These are phyloP conservation scores for Fomitopsis betulina DNA, from an alignment of 1,284 basidiomycete genomes.

Conservation along the genomic window DNA sequence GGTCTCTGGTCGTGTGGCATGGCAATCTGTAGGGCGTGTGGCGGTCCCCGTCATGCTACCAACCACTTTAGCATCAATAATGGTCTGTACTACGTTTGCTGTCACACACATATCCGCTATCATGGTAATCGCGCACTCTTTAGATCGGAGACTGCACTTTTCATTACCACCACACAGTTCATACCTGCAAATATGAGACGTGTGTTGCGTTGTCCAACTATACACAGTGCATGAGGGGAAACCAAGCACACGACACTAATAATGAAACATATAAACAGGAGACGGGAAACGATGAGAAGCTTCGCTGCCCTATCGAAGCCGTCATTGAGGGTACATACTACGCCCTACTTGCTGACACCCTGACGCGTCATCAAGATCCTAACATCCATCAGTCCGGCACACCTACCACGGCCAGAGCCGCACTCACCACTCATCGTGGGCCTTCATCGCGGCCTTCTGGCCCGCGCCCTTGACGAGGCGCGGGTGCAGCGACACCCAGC, in stretches of 20 bases:
- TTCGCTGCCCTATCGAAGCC: not conserved
- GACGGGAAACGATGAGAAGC: not conserved
- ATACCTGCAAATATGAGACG: no score
- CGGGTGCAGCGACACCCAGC: constrained; percentile 43
- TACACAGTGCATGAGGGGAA: not conserved
- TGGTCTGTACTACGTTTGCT: constrained; percentile 18
- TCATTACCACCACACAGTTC: not conserved
- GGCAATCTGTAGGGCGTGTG: constrained; percentile 2
- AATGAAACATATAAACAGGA: not conserved
- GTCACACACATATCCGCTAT: constrained; percentile 14
- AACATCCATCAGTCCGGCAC: not conserved
- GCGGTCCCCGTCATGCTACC: not conserved
- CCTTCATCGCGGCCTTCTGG: not conserved
- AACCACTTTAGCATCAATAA: constrained; percentile 13
- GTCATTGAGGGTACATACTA: not conserved
- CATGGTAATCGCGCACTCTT: constrained; percentile 5
- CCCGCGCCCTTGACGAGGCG: constrained; percentile 10
- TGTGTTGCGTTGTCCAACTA: not conserved
- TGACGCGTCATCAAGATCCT: constrained; percentile 2
- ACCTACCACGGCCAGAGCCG: not conserved
- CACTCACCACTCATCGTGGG: constrained; percentile 4
- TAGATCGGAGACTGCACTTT: not conserved
- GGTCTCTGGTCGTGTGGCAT: not conserved
- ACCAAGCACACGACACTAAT: not conserved
- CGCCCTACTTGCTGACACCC: constrained; percentile 1